Conservation (phyloP, 768 basidiomycete species). For the Naganishia vishniacii region DNA sequence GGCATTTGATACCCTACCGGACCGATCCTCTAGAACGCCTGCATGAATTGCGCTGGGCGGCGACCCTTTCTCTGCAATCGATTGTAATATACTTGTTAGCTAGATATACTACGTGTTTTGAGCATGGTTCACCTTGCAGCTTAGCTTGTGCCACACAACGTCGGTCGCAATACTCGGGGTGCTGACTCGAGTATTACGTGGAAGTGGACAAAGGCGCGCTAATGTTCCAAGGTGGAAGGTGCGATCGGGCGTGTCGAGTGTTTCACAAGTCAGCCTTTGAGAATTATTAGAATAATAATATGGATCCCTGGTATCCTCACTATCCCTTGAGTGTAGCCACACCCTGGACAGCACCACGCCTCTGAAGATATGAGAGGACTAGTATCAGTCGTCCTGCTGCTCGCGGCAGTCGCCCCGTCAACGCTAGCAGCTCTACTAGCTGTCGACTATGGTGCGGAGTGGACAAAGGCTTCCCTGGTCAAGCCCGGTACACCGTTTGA, state of each 20-base stretch:
- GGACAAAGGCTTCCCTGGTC: constrained; percentile 92
- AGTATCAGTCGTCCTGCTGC: constrained; percentile 28
- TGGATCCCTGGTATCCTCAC: no score
- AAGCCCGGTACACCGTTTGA: constrained; percentile 93
- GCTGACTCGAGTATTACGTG: constrained; percentile 19
- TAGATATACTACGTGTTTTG: no score
- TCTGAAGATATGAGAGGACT: constrained; percentile 24
- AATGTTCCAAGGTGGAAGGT: constrained; percentile 19
- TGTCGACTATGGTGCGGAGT: constrained; percentile 97
- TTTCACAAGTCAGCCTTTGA: neutral
- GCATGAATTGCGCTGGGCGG: no score
- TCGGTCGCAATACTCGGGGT: no score
- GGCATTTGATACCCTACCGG: no score
- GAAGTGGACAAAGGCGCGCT: constrained; percentile 18
- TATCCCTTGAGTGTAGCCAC: neutral
- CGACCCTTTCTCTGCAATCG: no score
- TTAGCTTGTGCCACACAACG: no score
- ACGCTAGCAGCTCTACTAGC: constrained; percentile 64
- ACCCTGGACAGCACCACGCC: neutral
- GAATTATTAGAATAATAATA: neutral
- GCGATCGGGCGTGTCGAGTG: constrained; percentile 9
- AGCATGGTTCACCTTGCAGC: no score
- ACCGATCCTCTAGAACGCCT: no score
- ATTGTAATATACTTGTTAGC: no score
- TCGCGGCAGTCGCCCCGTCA: constrained; percentile 52